Conservation (phyloP, 1,284 basidiomycete genomes). For the Ustilago crameri region DNA sequence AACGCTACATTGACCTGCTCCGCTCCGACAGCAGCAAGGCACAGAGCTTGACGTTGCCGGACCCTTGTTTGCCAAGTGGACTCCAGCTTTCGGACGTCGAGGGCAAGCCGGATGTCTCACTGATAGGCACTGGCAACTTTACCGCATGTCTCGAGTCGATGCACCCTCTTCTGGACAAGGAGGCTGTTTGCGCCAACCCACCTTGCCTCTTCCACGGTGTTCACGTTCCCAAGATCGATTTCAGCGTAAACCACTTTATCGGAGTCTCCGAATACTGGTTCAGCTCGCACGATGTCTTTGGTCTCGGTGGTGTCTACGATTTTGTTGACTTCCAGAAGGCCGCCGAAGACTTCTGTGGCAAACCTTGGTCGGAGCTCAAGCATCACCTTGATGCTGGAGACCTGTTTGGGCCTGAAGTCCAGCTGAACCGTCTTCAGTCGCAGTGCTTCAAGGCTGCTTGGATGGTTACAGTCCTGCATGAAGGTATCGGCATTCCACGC, state of each 20-base stretch:
- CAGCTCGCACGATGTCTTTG: conserved; percentile 94
- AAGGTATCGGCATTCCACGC: conserved; percentile 93
- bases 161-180: conserved; percentile 84
- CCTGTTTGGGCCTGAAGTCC: conserved; percentile 74
- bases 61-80: conserved; percentile 89
- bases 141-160: conserved; percentile 81
- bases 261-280: conserved; percentile 99
- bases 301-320: conserved; percentile 92
- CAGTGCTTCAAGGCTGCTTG: conserved; percentile 99
- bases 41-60: conserved; percentile 67
- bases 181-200: conserved; percentile 81
- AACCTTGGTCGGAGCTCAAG: conserved; percentile 80
- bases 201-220: conserved; percentile 98
- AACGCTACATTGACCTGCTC: conserved; percentile 82
- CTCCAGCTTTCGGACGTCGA: conserved; percentile 72
- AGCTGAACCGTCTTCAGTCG: conserved; percentile 86
- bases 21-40: conserved; percentile 69
- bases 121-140: conserved; percentile 86
- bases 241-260: conserved; percentile 90
- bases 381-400: conserved; percentile 74
- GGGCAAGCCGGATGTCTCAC: conserved; percentile 63
- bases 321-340: conserved; percentile 94
- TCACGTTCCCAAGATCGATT: conserved; percentile 81
- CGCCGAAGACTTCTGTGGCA: conserved; percentile 84
- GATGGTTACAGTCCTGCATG: conserved; percentile 94